Conservation (phyloP, 2,329 filamentous ascomycete species). For the Penicillium sp. region DNA sequence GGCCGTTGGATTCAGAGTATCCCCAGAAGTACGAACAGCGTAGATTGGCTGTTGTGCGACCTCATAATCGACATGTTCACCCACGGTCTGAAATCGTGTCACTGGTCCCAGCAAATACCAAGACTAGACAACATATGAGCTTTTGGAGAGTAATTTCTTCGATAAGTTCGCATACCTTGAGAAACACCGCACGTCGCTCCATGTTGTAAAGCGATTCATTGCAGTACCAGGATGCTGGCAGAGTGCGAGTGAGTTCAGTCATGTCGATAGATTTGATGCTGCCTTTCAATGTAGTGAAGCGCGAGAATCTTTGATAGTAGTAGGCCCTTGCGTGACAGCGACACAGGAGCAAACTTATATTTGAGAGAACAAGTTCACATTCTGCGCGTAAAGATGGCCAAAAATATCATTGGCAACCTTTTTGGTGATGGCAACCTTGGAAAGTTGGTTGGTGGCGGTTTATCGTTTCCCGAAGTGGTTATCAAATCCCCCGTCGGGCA, state of each 20-base stretch:
- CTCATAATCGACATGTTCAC: slow-evolving; percentile 53
- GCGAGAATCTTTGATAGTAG: background rate
- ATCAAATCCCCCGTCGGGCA: slow-evolving; percentile 29
- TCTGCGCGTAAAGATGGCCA: background rate
- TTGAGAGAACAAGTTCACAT: background rate
- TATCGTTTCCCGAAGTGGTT: slow-evolving; percentile 39
- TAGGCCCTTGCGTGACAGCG: background rate
- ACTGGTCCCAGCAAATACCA: slow-evolving; percentile 60
- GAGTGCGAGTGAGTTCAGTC: slow-evolving; percentile 43
- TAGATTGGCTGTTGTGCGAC: slow-evolving; percentile 53
- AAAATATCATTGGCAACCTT: slow-evolving; percentile 3
- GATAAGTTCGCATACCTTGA: slow-evolving; percentile 42
- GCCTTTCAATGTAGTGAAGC: background rate
- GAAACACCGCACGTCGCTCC: slow-evolving; percentile 55
- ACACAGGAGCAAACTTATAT: slow-evolving; percentile 13
- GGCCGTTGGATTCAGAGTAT: slow-evolving; percentile 28
- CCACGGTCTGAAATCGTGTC: slow-evolving; percentile 51
- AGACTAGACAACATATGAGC: slow-evolving; percentile 39
- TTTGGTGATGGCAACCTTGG: slow-evolving; percentile 5
- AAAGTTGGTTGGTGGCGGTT: slow-evolving; percentile 15
- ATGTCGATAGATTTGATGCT: slow-evolving; percentile 23
- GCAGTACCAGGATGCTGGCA: slow-evolving; percentile 60
- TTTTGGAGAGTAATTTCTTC: background rate
- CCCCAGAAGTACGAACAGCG: slow-evolving; percentile 41
- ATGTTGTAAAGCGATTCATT: slow-evolving; percentile 55